These are phyloP conservation scores for Rutstroemia sp. DNA, from an alignment of 2,329 filamentous ascomycete genomes.

Conservation along the genomic window DNA sequence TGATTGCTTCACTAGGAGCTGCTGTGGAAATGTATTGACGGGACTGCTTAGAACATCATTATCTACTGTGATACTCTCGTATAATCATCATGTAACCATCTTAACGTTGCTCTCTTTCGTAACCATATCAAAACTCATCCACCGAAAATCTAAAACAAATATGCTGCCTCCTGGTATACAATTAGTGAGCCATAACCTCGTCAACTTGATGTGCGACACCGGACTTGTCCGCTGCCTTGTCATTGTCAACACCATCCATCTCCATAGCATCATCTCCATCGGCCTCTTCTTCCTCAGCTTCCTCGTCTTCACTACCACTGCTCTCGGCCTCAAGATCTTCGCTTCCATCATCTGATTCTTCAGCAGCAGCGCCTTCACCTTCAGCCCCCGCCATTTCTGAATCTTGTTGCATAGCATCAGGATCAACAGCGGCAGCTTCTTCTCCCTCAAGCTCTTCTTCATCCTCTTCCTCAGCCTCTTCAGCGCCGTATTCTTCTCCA, in stretches of 20 bases:
- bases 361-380: slow-evolving; percentile 41
- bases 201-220: slow-evolving; percentile 19
- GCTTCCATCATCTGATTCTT: slow-evolving; percentile 67
- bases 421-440: slow-evolving; percentile 38
- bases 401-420: slow-evolving; percentile 50
- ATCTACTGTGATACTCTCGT: neutral
- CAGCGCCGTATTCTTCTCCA: slow-evolving; percentile 84
- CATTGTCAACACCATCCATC: slow-evolving; percentile 35
- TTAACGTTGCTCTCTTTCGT: neutral
- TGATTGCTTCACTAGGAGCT: neutral
- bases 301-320: slow-evolving; percentile 53
- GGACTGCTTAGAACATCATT: neutral
- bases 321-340: slow-evolving; percentile 76
- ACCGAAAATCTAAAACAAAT: slow-evolving; percentile 7
- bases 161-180: neutral
- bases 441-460: slow-evolving; percentile 56
- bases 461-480: slow-evolving; percentile 72
- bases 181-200: slow-evolving; percentile 9
- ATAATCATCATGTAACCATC: slow-evolving; percentile 2
- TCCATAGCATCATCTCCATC: slow-evolving; percentile 43
- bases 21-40: too few species aligned
- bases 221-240: slow-evolving; percentile 15
- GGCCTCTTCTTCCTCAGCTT: slow-evolving; percentile 40
- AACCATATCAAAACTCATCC: slow-evolving; percentile 1
- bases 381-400: slow-evolving; percentile 70